phyloP scores from a whole-genome alignment of 2,329 filamentous ascomycete genomes.

The Cladosporium cucumerinum region DNA sequence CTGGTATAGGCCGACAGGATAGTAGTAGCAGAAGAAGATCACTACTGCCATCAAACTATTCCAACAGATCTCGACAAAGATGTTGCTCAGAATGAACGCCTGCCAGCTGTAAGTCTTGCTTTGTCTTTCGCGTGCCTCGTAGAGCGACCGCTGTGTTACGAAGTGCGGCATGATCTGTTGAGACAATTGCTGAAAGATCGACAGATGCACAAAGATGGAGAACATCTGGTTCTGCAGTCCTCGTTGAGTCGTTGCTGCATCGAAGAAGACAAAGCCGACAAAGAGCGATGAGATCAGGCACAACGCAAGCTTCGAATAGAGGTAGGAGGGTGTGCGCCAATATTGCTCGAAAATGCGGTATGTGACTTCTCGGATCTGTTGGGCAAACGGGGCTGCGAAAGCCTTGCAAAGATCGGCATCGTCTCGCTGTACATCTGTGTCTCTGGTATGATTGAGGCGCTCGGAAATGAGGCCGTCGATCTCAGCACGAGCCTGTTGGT shows the following conservation, averaged over 20 bases:
- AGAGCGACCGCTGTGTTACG: slow-evolving; percentile 74
- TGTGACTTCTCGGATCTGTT: slow-evolving; percentile 67
- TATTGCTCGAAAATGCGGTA: slow-evolving; percentile 83
- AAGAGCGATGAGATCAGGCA: slow-evolving; percentile 67
- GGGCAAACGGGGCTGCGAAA: slow-evolving; percentile 71
- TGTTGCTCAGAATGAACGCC: slow-evolving; percentile 77
- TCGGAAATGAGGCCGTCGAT: slow-evolving; percentile 45
- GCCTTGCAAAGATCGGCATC: slow-evolving; percentile 59
- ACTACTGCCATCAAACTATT: slow-evolving; percentile 72
- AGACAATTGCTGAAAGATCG: slow-evolving; percentile 74
- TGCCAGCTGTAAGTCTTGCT: slow-evolving; percentile 84
- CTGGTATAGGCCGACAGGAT: slow-evolving; percentile 71
- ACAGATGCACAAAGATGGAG: slow-evolving; percentile 76
- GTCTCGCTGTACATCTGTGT: slow-evolving; percentile 34
- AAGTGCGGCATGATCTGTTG: slow-evolving; percentile 86
- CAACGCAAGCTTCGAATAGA: slow-evolving; percentile 75
- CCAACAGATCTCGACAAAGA: slow-evolving; percentile 82
- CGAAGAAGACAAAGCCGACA: slow-evolving; percentile 79
- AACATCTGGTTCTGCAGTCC: slow-evolving; percentile 86
- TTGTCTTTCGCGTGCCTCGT: slow-evolving; percentile 80
- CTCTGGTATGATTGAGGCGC: slow-evolving; percentile 29
- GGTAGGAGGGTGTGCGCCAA: slow-evolving; percentile 85
- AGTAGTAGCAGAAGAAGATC: slow-evolving; percentile 81
- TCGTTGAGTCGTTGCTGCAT: slow-evolving; percentile 66
- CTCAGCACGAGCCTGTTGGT: slow-evolving; percentile 43